phyloP scores from a whole-genome alignment of 108 stramenopile species.

The Nitzschia sp. region DNA sequence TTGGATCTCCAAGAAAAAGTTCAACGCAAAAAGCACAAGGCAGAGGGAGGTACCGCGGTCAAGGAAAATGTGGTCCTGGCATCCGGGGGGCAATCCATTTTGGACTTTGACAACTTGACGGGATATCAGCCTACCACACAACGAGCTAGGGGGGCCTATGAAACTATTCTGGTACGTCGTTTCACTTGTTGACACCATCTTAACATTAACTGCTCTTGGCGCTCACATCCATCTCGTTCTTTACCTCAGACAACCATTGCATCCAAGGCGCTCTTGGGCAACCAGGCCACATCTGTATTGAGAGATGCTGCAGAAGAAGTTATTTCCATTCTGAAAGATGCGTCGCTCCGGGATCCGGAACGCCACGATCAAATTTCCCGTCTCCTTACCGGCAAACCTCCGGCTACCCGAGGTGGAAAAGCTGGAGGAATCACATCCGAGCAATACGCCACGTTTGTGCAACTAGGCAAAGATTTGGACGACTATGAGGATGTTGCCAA shows the following conservation, averaged over 20 bases:
- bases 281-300: constrained; percentile 89
- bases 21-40: constrained; percentile 38
- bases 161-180: constrained; percentile 65
- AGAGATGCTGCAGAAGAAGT: constrained; percentile 94
- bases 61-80: constrained; percentile 24
- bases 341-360: constrained; percentile 72
- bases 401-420: constrained; percentile 1
- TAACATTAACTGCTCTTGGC: background rate
- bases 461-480: constrained; percentile 85
- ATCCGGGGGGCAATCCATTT: constrained; percentile 53
- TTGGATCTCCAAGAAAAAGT: constrained; percentile 52
- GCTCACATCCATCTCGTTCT: background rate
- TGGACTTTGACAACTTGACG: constrained; percentile 50
- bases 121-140: constrained; percentile 81
- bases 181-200: background rate
- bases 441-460: constrained; percentile 78
- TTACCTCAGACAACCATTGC: constrained; percentile 45
- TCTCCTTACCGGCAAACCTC: constrained; percentile 72
- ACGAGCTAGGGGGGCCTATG: constrained; percentile 71
- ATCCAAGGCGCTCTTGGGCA: constrained; percentile 75
- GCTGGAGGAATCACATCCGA: constrained; percentile 55
- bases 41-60: background rate
- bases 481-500: constrained; percentile 71
- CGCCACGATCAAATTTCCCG: constrained; percentile 74
- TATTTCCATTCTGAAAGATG: constrained; percentile 82